Evolutionary conservation across 2,329 filamentous ascomycete species (phyloP).

Genomic region (Diaporthe sp.): DNA sequence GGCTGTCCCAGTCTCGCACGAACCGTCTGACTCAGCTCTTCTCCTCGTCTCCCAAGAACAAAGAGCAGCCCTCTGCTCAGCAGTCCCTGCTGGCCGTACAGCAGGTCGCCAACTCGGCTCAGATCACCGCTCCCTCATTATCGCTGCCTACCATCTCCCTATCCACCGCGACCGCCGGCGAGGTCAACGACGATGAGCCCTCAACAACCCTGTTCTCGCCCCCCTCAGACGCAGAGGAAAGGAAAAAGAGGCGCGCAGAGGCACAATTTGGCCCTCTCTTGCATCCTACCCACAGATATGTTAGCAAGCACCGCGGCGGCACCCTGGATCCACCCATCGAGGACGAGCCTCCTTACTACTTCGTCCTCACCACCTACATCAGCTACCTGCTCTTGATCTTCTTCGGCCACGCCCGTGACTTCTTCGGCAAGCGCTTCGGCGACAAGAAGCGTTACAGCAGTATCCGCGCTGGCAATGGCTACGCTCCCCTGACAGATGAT

Average conservation of each 20-base stretch:
- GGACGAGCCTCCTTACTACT: constrained; percentile 97
- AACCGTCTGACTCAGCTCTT: constrained; percentile 88
- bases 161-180: constrained; percentile 84
- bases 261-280: constrained; percentile 92
- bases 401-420: constrained; percentile 95
- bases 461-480: constrained; percentile 86
- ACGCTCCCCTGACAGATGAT: constrained; percentile 95
- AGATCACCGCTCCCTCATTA: constrained; percentile 78
- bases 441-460: constrained; percentile 85
- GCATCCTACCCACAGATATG: constrained; percentile 85
- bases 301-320: constrained; percentile 86
- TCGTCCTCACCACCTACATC: constrained; percentile 96
- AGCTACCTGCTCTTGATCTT: constrained; percentile 97
- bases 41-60: constrained; percentile 82
- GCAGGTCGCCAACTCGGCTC: constrained; percentile 68
- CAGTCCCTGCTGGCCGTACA: constrained; percentile 77
- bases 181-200: constrained; percentile 78
- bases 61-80: constrained; percentile 74
- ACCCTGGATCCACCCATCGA: constrained; percentile 86
- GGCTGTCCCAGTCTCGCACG: constrained; percentile 74
- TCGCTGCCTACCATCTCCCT: constrained; percentile 92
- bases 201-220: constrained; percentile 89
- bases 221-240: constrained; percentile 84
- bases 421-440: constrained; percentile 96
- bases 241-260: constrained; percentile 80